Percentiles rank a stretch among this genome's conserved stretches.
Evolutionary conservation across 2,329 filamentous ascomycete genomes (phyloP).

Genomic region (Talaromyces marneffei): DNA sequence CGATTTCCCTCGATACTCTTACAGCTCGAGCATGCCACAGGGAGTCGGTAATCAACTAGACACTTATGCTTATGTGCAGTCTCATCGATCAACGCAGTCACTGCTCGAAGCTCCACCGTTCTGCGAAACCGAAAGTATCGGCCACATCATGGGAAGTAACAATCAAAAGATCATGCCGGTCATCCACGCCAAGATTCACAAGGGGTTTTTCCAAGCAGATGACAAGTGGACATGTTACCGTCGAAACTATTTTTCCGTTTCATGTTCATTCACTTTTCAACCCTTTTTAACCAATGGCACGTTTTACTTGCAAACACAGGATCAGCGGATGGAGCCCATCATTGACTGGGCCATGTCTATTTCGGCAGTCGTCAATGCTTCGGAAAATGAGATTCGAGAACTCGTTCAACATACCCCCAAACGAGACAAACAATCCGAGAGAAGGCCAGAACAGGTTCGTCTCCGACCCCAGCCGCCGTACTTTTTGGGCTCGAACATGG

Average conservation of each 20-base stretch:
- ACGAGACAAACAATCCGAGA: slow-evolving; percentile 77
- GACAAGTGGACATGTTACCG: slow-evolving; percentile 88
- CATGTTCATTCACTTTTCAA: slow-evolving; percentile 67
- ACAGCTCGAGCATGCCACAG: slow-evolving; percentile 24
- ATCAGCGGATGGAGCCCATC: slow-evolving; percentile 51
- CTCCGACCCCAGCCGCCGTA: slow-evolving; percentile 62
- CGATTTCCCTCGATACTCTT: slow-evolving; percentile 28
- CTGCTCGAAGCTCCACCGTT: slow-evolving; percentile 40
- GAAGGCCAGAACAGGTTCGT: slow-evolving; percentile 63
- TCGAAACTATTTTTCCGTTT: slow-evolving; percentile 83
- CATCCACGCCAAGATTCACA: slow-evolving; percentile 76
- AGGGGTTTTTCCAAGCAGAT: slow-evolving; percentile 78
- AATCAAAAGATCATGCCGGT: slow-evolving; percentile 58
- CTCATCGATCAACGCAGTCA: slow-evolving; percentile 25
- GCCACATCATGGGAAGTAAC: slow-evolving; percentile 29
- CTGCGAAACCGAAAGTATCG: slow-evolving; percentile 32
- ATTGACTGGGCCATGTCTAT: slow-evolving; percentile 76
- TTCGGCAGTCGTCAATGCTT: slow-evolving; percentile 73
- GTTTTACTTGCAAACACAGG: slow-evolving; percentile 49
- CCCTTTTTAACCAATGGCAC: slow-evolving; percentile 54
- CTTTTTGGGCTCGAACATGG: slow-evolving; percentile 29
- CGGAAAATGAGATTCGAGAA: slow-evolving; percentile 69
- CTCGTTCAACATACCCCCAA: slow-evolving; percentile 89
- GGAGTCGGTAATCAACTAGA: slow-evolving; percentile 29
- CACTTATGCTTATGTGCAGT: slow-evolving; percentile 26